phyloP scores from a whole-genome alignment of 345 rosid species.

The Arabis alpina region DNA sequence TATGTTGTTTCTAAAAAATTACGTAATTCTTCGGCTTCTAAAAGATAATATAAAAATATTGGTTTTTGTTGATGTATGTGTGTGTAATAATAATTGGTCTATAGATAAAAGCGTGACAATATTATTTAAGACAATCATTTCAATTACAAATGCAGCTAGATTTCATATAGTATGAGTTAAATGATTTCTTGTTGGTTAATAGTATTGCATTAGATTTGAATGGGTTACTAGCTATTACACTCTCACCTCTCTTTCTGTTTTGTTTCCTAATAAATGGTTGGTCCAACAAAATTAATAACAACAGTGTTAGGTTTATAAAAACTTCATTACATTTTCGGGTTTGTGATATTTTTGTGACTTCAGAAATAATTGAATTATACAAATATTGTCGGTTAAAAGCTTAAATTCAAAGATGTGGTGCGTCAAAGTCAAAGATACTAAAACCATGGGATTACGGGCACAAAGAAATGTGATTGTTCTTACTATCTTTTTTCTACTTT shows the following conservation, averaged over 20 bases:
- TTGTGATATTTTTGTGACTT: slow-evolving; percentile 1
- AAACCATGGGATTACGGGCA: slow-evolving; percentile 35
- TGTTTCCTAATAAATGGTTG: slow-evolving; percentile 10
- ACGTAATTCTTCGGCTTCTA: neutral
- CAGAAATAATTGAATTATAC: neutral
- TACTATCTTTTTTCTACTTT: slow-evolving; percentile 18
- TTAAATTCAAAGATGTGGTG: slow-evolving; percentile 27
- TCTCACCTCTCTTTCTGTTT: slow-evolving; percentile 9
- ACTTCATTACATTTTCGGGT: neutral
- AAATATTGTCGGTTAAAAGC: slow-evolving; percentile 37
- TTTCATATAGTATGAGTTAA: neutral
- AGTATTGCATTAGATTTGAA: slow-evolving; percentile 13
- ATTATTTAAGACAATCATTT: neutral
- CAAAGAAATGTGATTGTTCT: slow-evolving; percentile 31
- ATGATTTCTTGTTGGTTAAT: slow-evolving; percentile 8
- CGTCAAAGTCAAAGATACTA: slow-evolving; percentile 41
- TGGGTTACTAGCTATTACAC: slow-evolving; percentile 15
- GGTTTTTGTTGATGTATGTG: neutral
- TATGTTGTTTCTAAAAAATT: neutral
- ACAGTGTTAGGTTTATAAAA: neutral
- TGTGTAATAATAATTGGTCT: neutral
- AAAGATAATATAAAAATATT: neutral
- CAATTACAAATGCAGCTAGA: neutral
- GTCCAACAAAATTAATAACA: slow-evolving; percentile 20
- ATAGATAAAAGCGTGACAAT: neutral